phyloP scores from a whole-genome alignment of 2,329 filamentous ascomycete species.

The Rhytidhysteron rufulum region DNA sequence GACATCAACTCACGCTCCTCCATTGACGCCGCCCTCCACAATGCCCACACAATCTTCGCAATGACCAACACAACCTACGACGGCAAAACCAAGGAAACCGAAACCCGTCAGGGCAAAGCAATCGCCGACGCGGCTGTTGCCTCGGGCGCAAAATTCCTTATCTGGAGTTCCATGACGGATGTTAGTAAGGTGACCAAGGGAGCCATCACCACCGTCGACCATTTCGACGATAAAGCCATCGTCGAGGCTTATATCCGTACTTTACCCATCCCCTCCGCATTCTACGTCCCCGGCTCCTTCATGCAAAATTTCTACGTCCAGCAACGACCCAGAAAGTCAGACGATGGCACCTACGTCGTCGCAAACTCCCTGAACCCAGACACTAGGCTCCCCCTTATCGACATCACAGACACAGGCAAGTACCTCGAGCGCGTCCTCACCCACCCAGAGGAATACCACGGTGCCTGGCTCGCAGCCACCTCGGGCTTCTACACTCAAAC shows the following conservation, averaged over 20 bases:
- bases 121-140: slow-evolving; percentile 30
- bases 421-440: slow-evolving; percentile 40
- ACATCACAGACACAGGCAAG: slow-evolving; percentile 46
- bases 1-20: slow-evolving; percentile 42
- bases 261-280: slow-evolving; percentile 48
- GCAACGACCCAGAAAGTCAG: slow-evolving; percentile 6
- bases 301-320: slow-evolving; percentile 48
- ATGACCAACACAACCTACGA: slow-evolving; percentile 25
- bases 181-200: slow-evolving; percentile 27
- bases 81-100: slow-evolving; percentile 18
- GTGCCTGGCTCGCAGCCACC: slow-evolving; percentile 45
- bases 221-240: slow-evolving; percentile 57
- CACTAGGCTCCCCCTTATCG: slow-evolving; percentile 41
- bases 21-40: slow-evolving; percentile 19
- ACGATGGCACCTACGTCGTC: slow-evolving; percentile 26
- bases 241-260: slow-evolving; percentile 53
- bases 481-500: slow-evolving; percentile 36
- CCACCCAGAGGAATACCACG: slow-evolving; percentile 42
- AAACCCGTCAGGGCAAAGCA: slow-evolving; percentile 22
- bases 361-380: slow-evolving; percentile 8
- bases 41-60: slow-evolving; percentile 22
- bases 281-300: slow-evolving; percentile 53
- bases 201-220: slow-evolving; percentile 34
- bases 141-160: slow-evolving; percentile 33
- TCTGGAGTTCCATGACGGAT: slow-evolving; percentile 34